phyloP scores from a whole-genome alignment of 2,329 filamentous ascomycete species.

The Exophiala sideris region DNA sequence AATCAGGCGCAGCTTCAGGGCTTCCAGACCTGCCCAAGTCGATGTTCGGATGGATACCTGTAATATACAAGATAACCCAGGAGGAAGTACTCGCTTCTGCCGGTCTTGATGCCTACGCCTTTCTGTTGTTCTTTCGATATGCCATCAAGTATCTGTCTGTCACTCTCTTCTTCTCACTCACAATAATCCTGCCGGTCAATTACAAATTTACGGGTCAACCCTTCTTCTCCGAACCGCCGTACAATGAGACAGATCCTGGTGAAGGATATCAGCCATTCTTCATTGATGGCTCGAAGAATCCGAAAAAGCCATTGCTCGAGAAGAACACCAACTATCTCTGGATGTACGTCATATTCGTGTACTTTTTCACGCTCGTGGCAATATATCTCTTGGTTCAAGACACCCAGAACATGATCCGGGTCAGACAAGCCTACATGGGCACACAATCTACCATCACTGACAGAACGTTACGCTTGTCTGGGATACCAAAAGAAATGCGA shows the following conservation, averaged over 20 bases:
- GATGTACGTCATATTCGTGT: conserved; percentile 93
- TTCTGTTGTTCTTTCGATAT: conserved; percentile 94
- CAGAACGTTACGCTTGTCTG: conserved; percentile 84
- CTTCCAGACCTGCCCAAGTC: conserved; percentile 78
- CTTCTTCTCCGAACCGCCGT: conserved; percentile 28
- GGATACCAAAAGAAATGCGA: conserved; percentile 74
- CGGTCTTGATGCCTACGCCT: conserved; percentile 92
- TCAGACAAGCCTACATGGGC: conserved; percentile 86
- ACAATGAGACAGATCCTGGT: conserved; percentile 21
- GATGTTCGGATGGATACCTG: conserved; percentile 90
- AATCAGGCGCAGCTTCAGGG: conserved; percentile 60
- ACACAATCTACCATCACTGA: conserved; percentile 95
- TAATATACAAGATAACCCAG: conserved; percentile 78
- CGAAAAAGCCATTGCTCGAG: conserved; percentile 30
- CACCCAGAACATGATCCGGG: conserved; percentile 78
- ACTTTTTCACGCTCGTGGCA: conserved; percentile 80
- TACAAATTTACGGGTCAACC: conserved; percentile 56
- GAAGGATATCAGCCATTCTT: conserved; percentile 10
- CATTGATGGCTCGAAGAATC: conserved; percentile 33
- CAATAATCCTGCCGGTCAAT: conserved; percentile 84
- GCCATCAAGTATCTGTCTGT: conserved; percentile 76
- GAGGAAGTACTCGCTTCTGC: conserved; percentile 86
- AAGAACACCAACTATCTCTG: conserved; percentile 64
- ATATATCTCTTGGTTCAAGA: conserved; percentile 79
- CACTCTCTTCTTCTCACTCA: conserved; percentile 76